phyloP scores from a whole-genome alignment of 441 rosid species.

The Biscutella auriculata region DNA sequence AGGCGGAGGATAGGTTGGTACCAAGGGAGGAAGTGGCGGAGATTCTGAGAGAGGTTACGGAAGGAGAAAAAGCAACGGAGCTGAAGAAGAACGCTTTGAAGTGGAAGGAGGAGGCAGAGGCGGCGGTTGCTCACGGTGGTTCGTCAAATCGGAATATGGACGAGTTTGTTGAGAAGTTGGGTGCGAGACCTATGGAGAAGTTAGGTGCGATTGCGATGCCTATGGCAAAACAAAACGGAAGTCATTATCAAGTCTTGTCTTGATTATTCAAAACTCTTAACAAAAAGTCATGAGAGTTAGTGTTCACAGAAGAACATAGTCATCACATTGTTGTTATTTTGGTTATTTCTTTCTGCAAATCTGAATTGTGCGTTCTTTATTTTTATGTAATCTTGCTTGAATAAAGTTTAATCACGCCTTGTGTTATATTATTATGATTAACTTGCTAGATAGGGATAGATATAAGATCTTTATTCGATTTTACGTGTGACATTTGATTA shows the following conservation, averaged over 20 bases:
- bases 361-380: too few species aligned
- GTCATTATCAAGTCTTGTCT: neutral
- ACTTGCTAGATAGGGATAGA: too few species aligned
- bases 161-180: constrained; percentile 51
- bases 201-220: too few species aligned
- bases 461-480: too few species aligned
- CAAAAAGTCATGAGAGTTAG: neutral
- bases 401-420: too few species aligned
- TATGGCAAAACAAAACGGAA: constrained; percentile 10
- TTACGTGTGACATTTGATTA: too few species aligned
- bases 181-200: constrained; percentile 17
- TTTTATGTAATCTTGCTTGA: too few species aligned
- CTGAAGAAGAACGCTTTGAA: constrained; percentile 45
- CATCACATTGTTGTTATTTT: too few species aligned
- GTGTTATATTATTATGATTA: too few species aligned
- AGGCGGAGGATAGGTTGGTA: constrained; percentile 41
- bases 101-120: constrained; percentile 63
- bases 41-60: constrained; percentile 38
- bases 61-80: constrained; percentile 41
- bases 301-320: too few species aligned
- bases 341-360: too few species aligned
- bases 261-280: neutral
- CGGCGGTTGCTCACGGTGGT: constrained; percentile 59
- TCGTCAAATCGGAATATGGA: constrained; percentile 53
- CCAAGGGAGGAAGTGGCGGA: constrained; percentile 53